Evolutionary conservation across 2,329 filamentous ascomycete genomes (phyloP).

Genomic region (Exophiala dermatitidis): DNA sequence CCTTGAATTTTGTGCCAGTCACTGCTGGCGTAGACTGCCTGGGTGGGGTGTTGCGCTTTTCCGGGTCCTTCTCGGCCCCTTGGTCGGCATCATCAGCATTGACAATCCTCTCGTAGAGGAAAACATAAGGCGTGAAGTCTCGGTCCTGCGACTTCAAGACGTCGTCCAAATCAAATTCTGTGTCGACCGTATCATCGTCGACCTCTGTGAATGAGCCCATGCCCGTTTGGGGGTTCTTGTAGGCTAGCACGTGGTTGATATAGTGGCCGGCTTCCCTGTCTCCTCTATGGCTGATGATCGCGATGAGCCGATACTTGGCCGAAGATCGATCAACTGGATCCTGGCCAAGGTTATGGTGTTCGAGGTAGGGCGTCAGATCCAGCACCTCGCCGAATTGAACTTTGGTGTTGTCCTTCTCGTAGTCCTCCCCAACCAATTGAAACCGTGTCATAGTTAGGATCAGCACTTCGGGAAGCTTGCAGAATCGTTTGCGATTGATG

Average conservation of each 20-base stretch:
- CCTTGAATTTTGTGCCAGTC: background rate
- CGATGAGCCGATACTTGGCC: slow-evolving; percentile 13
- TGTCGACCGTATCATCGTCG: slow-evolving; percentile 2
- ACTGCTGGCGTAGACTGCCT: background rate
- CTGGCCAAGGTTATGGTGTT: slow-evolving; percentile 3
- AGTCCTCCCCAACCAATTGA: background rate
- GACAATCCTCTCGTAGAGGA: slow-evolving; percentile 16
- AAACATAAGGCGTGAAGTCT: slow-evolving; percentile 14
- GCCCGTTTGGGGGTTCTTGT: too few relatives aligned
- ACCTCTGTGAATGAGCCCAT: background rate
- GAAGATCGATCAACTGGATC: background rate
- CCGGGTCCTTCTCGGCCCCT: background rate
- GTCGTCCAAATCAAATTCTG: background rate
- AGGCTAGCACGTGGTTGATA: background rate
- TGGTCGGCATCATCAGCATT: background rate
- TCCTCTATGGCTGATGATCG: slow-evolving; percentile 10
- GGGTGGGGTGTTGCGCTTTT: background rate
- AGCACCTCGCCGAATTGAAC: slow-evolving; percentile 9
- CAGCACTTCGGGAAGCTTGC: slow-evolving; percentile 15
- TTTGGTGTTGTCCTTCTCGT: background rate
- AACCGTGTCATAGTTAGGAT: slow-evolving; percentile 13
- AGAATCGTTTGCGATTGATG: slow-evolving; percentile 1
- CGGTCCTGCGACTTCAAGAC: background rate
- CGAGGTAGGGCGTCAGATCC: slow-evolving; percentile 10
- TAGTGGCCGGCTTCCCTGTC: slow-evolving; percentile 10